These are phyloP conservation scores for Plasmopara viticola DNA, from an alignment of 352 stramenopile genomes.

Conservation along the genomic window DNA sequence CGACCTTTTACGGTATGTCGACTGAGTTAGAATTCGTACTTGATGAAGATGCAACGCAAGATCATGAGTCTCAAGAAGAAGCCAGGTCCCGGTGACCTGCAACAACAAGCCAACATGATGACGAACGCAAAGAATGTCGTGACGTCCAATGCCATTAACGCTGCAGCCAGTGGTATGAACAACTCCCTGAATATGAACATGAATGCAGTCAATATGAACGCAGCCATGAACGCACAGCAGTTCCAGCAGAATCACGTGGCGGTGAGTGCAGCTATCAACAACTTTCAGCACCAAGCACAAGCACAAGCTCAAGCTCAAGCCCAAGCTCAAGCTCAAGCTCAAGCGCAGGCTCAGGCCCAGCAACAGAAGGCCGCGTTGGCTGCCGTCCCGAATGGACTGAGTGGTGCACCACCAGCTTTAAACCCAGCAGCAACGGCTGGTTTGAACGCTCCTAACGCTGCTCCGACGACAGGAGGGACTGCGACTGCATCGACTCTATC, in stretches of 20 bases:
- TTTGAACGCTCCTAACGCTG: constrained; percentile 21
- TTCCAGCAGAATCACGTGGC: constrained; percentile 33
- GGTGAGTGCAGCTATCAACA: constrained; percentile 45
- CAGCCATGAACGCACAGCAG: constrained; percentile 30
- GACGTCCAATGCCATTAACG: constrained; percentile 26
- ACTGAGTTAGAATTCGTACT: constrained; percentile 51
- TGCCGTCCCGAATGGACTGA: constrained; percentile 14
- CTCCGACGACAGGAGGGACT: constrained; percentile 18
- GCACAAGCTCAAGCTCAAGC: constrained; percentile 29
- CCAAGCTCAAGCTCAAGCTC: constrained; percentile 29
- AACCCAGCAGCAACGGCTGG: constrained; percentile 26
- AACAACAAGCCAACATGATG: constrained; percentile 29
- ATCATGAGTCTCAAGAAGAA: constrained; percentile 79
- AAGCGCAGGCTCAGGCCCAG: constrained; percentile 23
- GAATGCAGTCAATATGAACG: constrained; percentile 25
- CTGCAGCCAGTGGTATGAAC: constrained; percentile 22
- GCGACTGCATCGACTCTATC: constrained; percentile 23
- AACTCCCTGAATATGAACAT: constrained; percentile 35
- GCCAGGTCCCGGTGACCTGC: constrained; percentile 30
- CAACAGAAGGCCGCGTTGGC: constrained; percentile 15
- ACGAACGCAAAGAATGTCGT: constrained; percentile 23
- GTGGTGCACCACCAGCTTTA: constrained; percentile 19
- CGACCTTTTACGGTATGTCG: not conserved
- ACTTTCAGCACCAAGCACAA: constrained; percentile 47
- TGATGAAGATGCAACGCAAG: constrained; percentile 82